Evolutionary conservation across 148 eudicot genomes (phyloP).

Genomic region (Rhododendron williamsianum): DNA sequence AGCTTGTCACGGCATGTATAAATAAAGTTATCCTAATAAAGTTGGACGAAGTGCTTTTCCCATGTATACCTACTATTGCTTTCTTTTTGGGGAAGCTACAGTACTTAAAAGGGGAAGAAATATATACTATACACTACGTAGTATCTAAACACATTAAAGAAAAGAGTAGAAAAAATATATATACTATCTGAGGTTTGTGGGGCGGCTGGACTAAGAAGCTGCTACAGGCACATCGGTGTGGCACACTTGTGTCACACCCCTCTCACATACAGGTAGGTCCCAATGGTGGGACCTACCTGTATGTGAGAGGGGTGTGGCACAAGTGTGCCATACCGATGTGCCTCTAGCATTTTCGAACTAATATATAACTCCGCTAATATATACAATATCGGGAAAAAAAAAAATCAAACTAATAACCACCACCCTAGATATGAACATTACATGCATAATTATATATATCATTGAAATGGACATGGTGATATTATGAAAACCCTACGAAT

Average conservation of each 20-base stretch:
- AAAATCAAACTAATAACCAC: background rate
- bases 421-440: background rate
- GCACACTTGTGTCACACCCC: no score
- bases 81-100: background rate
- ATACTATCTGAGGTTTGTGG: background rate
- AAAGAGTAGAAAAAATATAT: background rate
- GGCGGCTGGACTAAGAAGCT: background rate
- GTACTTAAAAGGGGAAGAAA: background rate
- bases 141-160: background rate
- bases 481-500: background rate
- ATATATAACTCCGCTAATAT: no score
- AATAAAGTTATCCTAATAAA: background rate
- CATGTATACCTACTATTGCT: background rate
- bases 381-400: no score
- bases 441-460: background rate
- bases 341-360: no score
- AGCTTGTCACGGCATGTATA: background rate
- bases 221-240: no score
- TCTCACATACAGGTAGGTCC: no score
- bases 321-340: no score
- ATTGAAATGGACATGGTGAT: background rate
- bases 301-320: no score
- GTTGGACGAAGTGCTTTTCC: background rate
- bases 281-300: no score
- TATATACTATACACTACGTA: no score